A percentile compares a stretch with the other conserved stretches of the same genome.
Conservation (phyloP, 331 rosid species). For the Dryas integrifolia region DNA sequence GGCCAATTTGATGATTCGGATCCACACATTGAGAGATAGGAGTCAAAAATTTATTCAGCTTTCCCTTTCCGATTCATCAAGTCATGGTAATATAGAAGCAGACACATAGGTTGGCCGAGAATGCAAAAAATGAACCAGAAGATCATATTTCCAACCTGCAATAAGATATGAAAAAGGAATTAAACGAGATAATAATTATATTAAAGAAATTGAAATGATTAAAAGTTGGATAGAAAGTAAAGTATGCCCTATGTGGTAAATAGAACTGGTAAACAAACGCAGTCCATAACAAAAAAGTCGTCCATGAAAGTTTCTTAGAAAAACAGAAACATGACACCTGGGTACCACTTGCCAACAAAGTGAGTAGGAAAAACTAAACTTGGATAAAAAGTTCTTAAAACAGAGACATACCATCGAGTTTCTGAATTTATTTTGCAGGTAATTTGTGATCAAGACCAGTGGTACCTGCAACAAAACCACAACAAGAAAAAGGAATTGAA, state of each 20-base stretch:
- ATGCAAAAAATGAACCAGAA: slow-evolving; percentile 92
- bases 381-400: background rate
- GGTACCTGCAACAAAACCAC: slow-evolving; percentile 52
- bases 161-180: background rate
- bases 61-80: slow-evolving; percentile 73
- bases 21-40: background rate
- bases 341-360: background rate
- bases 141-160: slow-evolving; percentile 88
- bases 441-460: slow-evolving; percentile 75
- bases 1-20: background rate
- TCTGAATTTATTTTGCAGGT: slow-evolving; percentile 72
- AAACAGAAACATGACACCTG: no score
- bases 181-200: background rate
- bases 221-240: no score
- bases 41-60: slow-evolving; percentile 17
- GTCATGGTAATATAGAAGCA: slow-evolving; percentile 89
- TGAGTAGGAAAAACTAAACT: slow-evolving; percentile 11
- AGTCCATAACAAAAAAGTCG: background rate
- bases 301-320: no score
- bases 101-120: slow-evolving; percentile 91
- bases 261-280: no score
- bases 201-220: no score
- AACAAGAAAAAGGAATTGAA: background rate
- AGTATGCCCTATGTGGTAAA: no score
- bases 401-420: slow-evolving; percentile 67